Conservation (phyloP, 441 rosid species). For the Arabidopsis hybrid region DNA sequence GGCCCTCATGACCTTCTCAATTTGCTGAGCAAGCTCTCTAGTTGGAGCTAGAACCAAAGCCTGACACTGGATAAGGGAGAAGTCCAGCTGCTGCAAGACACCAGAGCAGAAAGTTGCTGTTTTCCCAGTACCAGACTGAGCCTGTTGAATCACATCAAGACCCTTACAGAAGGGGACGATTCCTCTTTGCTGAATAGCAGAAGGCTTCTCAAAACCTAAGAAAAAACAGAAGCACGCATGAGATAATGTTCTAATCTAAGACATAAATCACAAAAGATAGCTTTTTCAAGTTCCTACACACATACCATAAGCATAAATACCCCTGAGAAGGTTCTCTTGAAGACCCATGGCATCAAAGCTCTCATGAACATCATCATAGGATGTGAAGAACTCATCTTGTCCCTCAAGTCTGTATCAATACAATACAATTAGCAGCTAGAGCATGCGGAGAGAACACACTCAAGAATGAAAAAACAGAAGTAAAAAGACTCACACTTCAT, state of each 20-base stretch:
- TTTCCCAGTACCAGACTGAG: constrained; percentile 53
- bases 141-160: constrained; percentile 53
- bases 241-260: background rate
- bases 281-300: background rate
- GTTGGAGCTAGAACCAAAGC: constrained; percentile 53
- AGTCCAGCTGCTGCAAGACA: constrained; percentile 52
- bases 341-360: constrained; percentile 58
- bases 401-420: constrained; percentile 42
- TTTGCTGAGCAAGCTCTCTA: constrained; percentile 56
- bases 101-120: constrained; percentile 56
- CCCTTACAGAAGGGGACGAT: constrained; percentile 52
- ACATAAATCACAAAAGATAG: background rate
- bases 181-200: constrained; percentile 55
- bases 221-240: background rate
- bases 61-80: constrained; percentile 48
- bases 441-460: background rate
- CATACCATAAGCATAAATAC: constrained; percentile 56
- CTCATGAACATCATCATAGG: constrained; percentile 52
- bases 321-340: constrained; percentile 57
- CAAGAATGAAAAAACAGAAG: background rate
- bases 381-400: constrained; percentile 48
- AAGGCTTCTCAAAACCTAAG: constrained; percentile 53
- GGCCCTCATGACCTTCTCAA: constrained; percentile 54
- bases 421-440: constrained; percentile 22
- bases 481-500: constrained; percentile 55